Percentiles rank a stretch among this genome's conserved stretches.
phyloP scores from a whole-genome alignment of 305 asterid species.

The Fraxinus velutina region DNA sequence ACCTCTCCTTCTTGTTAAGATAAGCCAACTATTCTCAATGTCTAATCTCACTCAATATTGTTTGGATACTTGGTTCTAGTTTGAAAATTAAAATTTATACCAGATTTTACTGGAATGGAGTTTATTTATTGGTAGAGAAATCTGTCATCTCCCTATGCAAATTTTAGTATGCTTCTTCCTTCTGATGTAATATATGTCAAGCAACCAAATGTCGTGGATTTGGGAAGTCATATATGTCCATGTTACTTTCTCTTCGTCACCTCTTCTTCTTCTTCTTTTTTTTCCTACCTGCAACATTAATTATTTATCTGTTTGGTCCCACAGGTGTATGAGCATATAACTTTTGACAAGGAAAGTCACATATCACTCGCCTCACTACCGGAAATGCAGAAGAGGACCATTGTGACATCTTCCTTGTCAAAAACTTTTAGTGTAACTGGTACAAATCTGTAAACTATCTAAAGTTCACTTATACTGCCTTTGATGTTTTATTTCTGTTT shows the following conservation, averaged over 20 bases:
- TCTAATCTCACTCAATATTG: neutral
- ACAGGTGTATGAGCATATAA: conserved; percentile 84
- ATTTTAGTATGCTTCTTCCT: neutral
- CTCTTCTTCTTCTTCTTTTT: neutral
- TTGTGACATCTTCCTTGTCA: conserved; percentile 80
- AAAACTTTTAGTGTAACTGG: conserved; percentile 85
- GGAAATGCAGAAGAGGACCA: conserved; percentile 70
- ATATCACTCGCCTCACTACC: conserved; percentile 74
- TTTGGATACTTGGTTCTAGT: neutral
- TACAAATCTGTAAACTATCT: conserved; percentile 15
- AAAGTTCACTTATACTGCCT: neutral
- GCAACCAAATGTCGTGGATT: neutral
- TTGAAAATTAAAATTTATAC: neutral
- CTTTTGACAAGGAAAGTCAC: conserved; percentile 55
- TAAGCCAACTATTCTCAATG: neutral
- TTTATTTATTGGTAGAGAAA: neutral
- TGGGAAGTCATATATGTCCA: neutral
- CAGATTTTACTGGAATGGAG: neutral
- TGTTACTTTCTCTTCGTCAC: neutral
- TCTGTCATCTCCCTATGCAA: neutral
- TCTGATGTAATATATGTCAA: neutral
- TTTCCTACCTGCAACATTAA: neutral
- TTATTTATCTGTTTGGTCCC: neutral
- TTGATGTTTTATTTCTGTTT: neutral
- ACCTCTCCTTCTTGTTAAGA: neutral